These are phyloP conservation scores for Elsinoe batatas DNA, from an alignment of 2,329 filamentous ascomycete species.

Conservation along the genomic window DNA sequence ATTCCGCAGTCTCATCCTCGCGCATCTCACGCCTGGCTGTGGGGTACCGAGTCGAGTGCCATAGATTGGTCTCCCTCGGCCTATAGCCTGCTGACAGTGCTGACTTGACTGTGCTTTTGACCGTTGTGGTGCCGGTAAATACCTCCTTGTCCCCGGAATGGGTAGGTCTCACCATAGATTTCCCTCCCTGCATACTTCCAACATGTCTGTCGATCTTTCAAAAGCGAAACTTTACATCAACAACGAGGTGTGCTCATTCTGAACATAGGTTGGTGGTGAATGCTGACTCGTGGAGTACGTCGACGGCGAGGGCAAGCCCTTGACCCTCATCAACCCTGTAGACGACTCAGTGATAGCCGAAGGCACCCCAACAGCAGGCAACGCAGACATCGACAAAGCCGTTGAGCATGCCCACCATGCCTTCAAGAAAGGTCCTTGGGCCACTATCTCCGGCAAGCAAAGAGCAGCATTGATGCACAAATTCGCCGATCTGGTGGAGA, in stretches of 20 bases:
- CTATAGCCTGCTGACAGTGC: too few relatives aligned
- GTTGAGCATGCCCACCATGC: conserved; percentile 60
- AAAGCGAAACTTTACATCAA: conserved; percentile 14
- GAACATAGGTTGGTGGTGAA: not conserved
- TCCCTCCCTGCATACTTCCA: not conserved
- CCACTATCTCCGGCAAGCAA: not conserved
- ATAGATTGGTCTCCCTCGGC: too few relatives aligned
- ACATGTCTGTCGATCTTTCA: not conserved
- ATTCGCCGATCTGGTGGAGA: conserved; percentile 17
- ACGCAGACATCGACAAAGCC: conserved; percentile 58
- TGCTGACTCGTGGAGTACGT: conserved; percentile 10
- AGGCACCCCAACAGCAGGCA: conserved; percentile 31
- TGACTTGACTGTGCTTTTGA: too few relatives aligned
- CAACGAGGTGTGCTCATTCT: conserved; percentile 9
- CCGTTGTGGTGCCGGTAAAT: not conserved
- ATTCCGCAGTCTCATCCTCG: too few relatives aligned
- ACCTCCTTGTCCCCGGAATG: not conserved
- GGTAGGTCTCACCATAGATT: not conserved
- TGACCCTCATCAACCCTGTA: conserved; percentile 41
- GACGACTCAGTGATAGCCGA: conserved; percentile 42
- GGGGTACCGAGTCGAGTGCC: too few relatives aligned
- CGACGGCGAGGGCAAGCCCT: conserved; percentile 29
- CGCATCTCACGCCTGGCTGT: too few relatives aligned
- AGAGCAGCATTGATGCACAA: conserved; percentile 12
- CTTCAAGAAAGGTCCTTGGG: conserved; percentile 41